Evolutionary conservation across 441 rosid genomes (phyloP), one percentile per base, ranked within the genome.

Genomic region (Adansonia gregorii): DNA sequence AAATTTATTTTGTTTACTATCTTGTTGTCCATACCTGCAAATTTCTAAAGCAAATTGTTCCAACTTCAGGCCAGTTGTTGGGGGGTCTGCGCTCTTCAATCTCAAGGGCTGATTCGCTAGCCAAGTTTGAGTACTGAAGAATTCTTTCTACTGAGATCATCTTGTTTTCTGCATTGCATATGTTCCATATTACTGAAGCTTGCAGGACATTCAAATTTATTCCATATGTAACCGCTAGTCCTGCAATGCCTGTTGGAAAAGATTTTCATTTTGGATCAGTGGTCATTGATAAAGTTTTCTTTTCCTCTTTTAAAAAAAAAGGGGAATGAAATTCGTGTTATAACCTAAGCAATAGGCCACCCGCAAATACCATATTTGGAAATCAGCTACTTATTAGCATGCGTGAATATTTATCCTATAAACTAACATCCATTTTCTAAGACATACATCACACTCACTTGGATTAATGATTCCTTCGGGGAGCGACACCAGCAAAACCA

Each of bases 131-230:
- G 80, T 96, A 93, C 85, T 96, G 99, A 81, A 93, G 91, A 45
- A 96, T 87, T 85, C 99, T 89, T 84, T 96, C 99, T n/a, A 96
- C 97, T 6, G 98, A 96, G 12, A 96, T 96, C 91, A 96, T 96
- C 78, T 94, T 90, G 86, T 92, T 94, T 83, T 96, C 98, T 68
- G 98, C 97, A 82, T 91, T 93, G 82, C 99, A 94, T 49, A 94
- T 89, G 83, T 91, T 92, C 99, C 98, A 93, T 82, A 94, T 96
- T 20, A 93, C 97, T 56, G 86, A 78, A 76, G 99, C 97, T 88
- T 94, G 99, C 82, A 88, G 74, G 64, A 93, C 97, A 82, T 96
- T 96, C 85, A 96, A 85, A 82, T 92, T 93, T 83, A 96, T 87
- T 54, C 97, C 99, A 70, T 96, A 96, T 54, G 99, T 96, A 39